Percentiles rank a stretch among this genome's conserved stretches.
Evolutionary conservation across 2,329 filamentous ascomycete species (phyloP).

Genomic region (Penicillium sp.): DNA sequence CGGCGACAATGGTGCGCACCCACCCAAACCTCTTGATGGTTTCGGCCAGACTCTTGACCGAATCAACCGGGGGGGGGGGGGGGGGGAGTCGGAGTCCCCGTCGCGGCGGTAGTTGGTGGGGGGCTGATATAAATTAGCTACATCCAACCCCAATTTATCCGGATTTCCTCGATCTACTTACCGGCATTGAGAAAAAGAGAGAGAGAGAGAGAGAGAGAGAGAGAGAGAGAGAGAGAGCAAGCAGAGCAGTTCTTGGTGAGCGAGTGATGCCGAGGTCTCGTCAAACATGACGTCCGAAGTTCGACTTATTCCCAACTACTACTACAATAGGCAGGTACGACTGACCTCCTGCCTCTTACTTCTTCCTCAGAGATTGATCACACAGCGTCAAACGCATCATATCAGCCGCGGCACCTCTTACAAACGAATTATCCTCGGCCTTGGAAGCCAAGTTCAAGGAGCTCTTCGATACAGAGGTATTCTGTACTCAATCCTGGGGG

Average conservation of each 20-base stretch:
- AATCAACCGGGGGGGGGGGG: background rate
- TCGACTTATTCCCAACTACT: background rate
- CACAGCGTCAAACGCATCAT: slow-evolving; percentile 22
- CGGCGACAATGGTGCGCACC: background rate
- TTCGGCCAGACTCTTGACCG: background rate
- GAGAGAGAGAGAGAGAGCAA: background rate
- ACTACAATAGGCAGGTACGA: background rate
- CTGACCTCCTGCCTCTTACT: background rate
- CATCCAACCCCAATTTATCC: background rate
- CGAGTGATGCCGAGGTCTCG: background rate
- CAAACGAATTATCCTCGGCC: slow-evolving; percentile 17
- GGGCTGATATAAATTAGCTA: background rate
- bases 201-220: background rate
- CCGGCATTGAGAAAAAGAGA: background rate
- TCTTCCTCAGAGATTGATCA: background rate
- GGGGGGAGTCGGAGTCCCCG: background rate
- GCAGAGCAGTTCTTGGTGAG: background rate
- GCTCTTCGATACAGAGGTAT: slow-evolving; percentile 18
- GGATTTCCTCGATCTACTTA: background rate
- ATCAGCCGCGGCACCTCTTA: slow-evolving; percentile 26
- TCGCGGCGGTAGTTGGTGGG: background rate
- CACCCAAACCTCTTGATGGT: background rate
- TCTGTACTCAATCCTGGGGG: slow-evolving; percentile 24
- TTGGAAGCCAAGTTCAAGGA: slow-evolving; percentile 22
- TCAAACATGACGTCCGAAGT: background rate